These are phyloP conservation scores for Ogataea minuta DNA, from an alignment of 805 yeast genomes.

Conservation along the genomic window DNA sequence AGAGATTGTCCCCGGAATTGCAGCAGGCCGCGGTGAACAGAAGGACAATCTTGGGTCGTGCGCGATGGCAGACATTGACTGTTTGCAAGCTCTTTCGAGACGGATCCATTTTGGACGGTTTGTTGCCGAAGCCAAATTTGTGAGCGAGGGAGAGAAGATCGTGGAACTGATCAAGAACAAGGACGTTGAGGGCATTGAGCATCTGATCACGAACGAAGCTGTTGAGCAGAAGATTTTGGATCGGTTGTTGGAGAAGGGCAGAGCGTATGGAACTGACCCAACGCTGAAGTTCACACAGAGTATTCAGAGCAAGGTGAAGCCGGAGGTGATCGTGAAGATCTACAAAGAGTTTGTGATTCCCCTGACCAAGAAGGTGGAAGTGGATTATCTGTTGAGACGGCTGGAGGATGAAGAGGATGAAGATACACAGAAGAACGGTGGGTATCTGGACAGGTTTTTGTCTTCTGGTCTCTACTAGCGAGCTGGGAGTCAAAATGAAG, in stretches of 20 bases:
- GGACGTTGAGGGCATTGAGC: slow-evolving; percentile 72
- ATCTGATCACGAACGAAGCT: slow-evolving; percentile 78
- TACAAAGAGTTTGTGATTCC: slow-evolving; percentile 91
- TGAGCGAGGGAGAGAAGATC: slow-evolving; percentile 60
- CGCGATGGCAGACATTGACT: slow-evolving; percentile 78
- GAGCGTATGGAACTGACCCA: slow-evolving; percentile 87
- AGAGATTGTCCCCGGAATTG: slow-evolving; percentile 71
- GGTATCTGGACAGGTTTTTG: slow-evolving; percentile 25
- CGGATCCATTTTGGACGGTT: slow-evolving; percentile 96
- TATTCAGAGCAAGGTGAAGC: slow-evolving; percentile 71
- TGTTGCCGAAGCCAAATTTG: slow-evolving; percentile 94
- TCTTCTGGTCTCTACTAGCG: slow-evolving; percentile 23
- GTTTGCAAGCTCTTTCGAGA: slow-evolving; percentile 83
- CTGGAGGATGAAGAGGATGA: slow-evolving; percentile 51
- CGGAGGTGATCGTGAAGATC: slow-evolving; percentile 76
- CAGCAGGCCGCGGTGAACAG: slow-evolving; percentile 69
- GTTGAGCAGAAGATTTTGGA: slow-evolving; percentile 84
- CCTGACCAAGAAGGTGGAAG: slow-evolving; percentile 91
- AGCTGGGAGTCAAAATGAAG: too few relatives aligned
- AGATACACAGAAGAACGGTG: slow-evolving; percentile 19
- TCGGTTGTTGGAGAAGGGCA: slow-evolving; percentile 77
- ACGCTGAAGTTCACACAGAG: slow-evolving; percentile 66
- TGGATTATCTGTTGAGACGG: slow-evolving; percentile 83
- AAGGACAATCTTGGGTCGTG: slow-evolving; percentile 86
- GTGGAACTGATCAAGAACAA: slow-evolving; percentile 59